phyloP scores from a whole-genome alignment of 176 grass and related monocot genomes.

The Tillandsia fasciculata region DNA sequence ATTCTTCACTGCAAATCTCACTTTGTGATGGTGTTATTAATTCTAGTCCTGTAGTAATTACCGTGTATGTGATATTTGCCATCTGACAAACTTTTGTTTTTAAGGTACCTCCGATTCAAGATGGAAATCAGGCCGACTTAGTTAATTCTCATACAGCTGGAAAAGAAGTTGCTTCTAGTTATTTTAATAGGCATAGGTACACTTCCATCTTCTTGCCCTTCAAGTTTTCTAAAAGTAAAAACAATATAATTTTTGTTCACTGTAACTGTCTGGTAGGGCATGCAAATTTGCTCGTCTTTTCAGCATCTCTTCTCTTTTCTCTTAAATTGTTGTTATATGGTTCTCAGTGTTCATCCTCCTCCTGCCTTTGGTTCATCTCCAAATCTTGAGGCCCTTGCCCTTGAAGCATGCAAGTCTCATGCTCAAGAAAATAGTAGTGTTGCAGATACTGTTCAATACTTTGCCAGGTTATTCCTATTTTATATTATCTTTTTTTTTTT shows the following conservation, averaged over 20 bases:
- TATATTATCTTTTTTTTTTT: background rate
- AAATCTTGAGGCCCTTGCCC: slow-evolving; percentile 11
- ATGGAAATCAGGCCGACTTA: slow-evolving; percentile 1
- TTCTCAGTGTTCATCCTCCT: slow-evolving; percentile 14
- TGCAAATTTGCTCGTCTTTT: slow-evolving; percentile 5
- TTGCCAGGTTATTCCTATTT: slow-evolving; percentile 19
- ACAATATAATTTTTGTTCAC: background rate
- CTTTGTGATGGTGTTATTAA: background rate
- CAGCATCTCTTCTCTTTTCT: slow-evolving; percentile 1
- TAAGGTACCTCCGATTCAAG: background rate
- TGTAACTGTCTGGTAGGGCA: slow-evolving; percentile 9
- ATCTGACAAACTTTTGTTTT: background rate
- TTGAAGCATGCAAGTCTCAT: slow-evolving; percentile 16
- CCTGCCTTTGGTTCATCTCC: slow-evolving; percentile 17
- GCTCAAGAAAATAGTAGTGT: slow-evolving; percentile 16
- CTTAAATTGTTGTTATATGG: slow-evolving; percentile 2
- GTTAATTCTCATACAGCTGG: background rate
- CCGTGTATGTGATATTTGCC: background rate
- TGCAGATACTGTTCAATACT: slow-evolving; percentile 1
- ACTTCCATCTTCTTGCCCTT: background rate
- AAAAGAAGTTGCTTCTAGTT: slow-evolving; percentile 2
- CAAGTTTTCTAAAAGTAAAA: background rate
- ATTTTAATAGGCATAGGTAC: slow-evolving; percentile 3
- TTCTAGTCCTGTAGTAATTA: background rate
- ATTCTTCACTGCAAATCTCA: too few relatives aligned